Base-by-base conservation (phyloP, 2,329 filamentous ascomycete genomes). In the Botrytis sinoallii region DNA sequence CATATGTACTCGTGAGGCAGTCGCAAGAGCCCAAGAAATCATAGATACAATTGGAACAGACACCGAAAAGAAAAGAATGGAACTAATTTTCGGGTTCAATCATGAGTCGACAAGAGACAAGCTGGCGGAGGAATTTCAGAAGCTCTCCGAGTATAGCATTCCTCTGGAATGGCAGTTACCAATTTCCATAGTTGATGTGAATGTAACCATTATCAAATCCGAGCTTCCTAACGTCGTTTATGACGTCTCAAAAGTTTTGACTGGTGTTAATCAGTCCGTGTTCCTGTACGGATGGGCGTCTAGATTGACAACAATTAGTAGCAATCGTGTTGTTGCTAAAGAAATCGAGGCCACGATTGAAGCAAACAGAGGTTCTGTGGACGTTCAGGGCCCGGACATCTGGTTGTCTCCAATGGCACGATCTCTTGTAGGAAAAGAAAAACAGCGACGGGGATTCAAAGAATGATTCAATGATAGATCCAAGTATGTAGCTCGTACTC, bases 381-480 rank as follows among this genome's bases (percentile, higher is more conserved):
- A 90, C 67, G 79, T 82, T 38, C 55, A 63, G n/a, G 90, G 90
- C 25, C 91, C 91, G 1, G 83, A 85, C 75, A 86, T 92, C 32
- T 92, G 90, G 88, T 83, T 91, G 2, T 90, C 89, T 78, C 87
- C 88, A 22, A 90, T 88, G 67, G 88, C 89, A 55, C 84, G 91
- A 75, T 91, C 89, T 79, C 83, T 93, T 80, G 88, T 92, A 66
- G 91, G 90, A 4, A 92, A 92, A 80, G 88, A 90, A 78, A 90
- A 88, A 77, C 71, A 69, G 46, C 35, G 71, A 20, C 64, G 71
- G 12, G 71, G 71, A 25, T 64, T 57, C 1, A 73, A 69, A 60
- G 64, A 73, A 40, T 73, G 20, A 69, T 59, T 44, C n/a, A 25
- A 20, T n/a, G 6, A 32, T 55, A 18, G 22, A 38, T 38, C 14